Conservation (phyloP, 306 rosid genomes). For the Crotalaria pallida region DNA sequence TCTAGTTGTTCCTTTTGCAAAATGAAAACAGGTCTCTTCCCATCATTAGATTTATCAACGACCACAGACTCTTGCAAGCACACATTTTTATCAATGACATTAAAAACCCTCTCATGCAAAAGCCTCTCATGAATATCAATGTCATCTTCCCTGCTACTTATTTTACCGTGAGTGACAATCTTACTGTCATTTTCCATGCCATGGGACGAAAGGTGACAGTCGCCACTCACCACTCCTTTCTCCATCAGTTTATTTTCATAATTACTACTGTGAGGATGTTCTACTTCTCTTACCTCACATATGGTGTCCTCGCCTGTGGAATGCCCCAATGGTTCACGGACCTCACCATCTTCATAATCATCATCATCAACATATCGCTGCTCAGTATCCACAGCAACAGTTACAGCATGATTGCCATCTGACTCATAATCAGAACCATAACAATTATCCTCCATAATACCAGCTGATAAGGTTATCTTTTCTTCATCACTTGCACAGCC, state of each 20-base stretch:
- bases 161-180: constrained; percentile 27
- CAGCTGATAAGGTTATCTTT: constrained; percentile 60
- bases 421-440: constrained; percentile 71
- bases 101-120: constrained; percentile 32
- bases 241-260: constrained; percentile 30
- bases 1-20: constrained; percentile 24
- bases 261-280: constrained; percentile 24
- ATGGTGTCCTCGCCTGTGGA: constrained; percentile 33
- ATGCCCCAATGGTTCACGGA: constrained; percentile 48
- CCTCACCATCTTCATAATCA: constrained; percentile 89
- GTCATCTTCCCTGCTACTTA: constrained; percentile 26
- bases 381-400: constrained; percentile 43
- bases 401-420: constrained; percentile 63
- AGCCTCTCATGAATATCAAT: constrained; percentile 33
- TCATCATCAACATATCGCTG: constrained; percentile 49
- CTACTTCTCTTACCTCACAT: constrained; percentile 56
- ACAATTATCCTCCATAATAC: constrained; percentile 58
- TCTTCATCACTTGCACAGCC: constrained; percentile 73
- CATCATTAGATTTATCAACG: constrained; percentile 29
- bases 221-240: constrained; percentile 29
- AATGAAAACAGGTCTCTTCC: constrained; percentile 20
- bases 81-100: constrained; percentile 23
- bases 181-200: constrained; percentile 31
- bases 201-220: constrained; percentile 25
- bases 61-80: constrained; percentile 25